phyloP scores from a whole-genome alignment of 2,329 filamentous ascomycete species.

The Diaporthe eres region DNA sequence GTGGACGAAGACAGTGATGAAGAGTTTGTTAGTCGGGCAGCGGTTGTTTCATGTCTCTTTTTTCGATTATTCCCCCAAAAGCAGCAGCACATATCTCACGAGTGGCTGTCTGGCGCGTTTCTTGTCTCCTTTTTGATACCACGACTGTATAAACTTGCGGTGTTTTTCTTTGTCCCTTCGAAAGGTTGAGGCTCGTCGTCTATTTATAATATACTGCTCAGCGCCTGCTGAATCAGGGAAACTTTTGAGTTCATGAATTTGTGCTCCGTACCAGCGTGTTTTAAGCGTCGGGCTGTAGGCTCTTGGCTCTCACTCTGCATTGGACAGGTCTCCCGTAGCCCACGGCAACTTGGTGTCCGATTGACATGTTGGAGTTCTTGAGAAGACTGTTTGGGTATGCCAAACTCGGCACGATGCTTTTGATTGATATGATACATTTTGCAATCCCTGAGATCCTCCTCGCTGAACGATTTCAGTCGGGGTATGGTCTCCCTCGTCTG shows the following conservation, averaged over 20 bases:
- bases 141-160: slow-evolving; percentile 37
- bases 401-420: not conserved
- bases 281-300: not conserved
- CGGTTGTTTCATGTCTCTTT: slow-evolving; percentile 30
- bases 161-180: slow-evolving; percentile 30
- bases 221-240: not conserved
- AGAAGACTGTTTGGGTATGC: not conserved
- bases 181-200: not conserved
- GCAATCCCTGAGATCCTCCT: not conserved
- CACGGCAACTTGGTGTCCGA: not conserved
- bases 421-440: slow-evolving; percentile 28
- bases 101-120: slow-evolving; percentile 28
- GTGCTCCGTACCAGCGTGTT: not conserved
- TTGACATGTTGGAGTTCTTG: not conserved
- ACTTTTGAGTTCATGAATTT: not conserved
- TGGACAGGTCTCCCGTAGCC: not conserved
- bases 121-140: slow-evolving; percentile 36
- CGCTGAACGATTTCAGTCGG: not conserved
- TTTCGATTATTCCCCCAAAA: slow-evolving; percentile 20
- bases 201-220: slow-evolving; percentile 17
- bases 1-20: slow-evolving; percentile 17
- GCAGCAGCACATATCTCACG: slow-evolving; percentile 19
- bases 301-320: not conserved
- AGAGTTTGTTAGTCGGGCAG: slow-evolving; percentile 31
- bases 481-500: not conserved